phyloP scores from a whole-genome alignment of 495 filamentous ascomycete species.

The Neurospora africana region DNA sequence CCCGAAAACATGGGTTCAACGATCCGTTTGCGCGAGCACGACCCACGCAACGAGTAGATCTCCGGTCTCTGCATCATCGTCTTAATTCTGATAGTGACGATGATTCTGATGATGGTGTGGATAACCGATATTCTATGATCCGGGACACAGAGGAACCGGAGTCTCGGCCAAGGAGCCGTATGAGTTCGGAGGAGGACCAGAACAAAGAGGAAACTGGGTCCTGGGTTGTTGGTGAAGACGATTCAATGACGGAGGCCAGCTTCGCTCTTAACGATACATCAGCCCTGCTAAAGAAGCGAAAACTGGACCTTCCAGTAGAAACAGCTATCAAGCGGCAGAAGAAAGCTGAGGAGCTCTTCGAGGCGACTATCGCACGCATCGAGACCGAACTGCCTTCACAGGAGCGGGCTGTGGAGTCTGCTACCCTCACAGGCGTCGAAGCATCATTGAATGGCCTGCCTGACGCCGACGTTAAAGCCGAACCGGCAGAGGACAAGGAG shows the following conservation, averaged over 20 bases:
- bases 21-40: conserved; percentile 68
- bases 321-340: conserved; percentile 58
- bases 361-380: conserved; percentile 43
- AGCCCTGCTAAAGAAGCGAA: conserved; percentile 53
- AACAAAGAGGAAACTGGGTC: conserved; percentile 51
- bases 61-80: conserved; percentile 44
- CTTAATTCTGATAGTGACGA: conserved; percentile 48
- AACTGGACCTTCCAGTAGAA: conserved; percentile 50
- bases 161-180: conserved; percentile 67
- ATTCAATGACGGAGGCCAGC: conserved; percentile 46
- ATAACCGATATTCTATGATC: conserved; percentile 42
- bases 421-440: conserved; percentile 21
- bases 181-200: conserved; percentile 55
- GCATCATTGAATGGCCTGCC: background rate
- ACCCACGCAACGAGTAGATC: conserved; percentile 31
- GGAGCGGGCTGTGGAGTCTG: conserved; percentile 26
- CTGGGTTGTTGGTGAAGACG: conserved; percentile 37
- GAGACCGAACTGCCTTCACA: conserved; percentile 35
- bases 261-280: conserved; percentile 34
- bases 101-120: conserved; percentile 40
- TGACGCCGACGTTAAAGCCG: conserved; percentile 10
- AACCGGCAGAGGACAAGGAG: conserved; percentile 22
- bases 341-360: conserved; percentile 69
- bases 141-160: conserved; percentile 75
- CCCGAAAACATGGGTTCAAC: conserved; percentile 57